These are phyloP conservation scores for Porcisia hertigi DNA, from an alignment of 208 protist genomes.

Conservation along the genomic window DNA sequence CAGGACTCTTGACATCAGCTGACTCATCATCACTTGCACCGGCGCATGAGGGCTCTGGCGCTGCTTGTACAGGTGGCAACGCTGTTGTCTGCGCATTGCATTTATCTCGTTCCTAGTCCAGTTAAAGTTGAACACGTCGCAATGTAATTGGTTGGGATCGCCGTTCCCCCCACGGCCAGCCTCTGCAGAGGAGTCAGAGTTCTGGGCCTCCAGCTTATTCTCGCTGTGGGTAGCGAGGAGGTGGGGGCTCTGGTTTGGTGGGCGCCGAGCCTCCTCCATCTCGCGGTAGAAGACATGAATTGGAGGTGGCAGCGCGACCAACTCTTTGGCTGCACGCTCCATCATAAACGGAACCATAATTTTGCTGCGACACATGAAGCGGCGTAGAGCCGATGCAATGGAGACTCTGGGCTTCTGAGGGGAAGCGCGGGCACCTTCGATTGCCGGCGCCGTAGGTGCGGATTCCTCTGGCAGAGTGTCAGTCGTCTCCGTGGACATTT, in stretches of 20 bases:
- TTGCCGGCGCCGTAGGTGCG: background rate
- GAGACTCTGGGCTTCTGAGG: background rate
- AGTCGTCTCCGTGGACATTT: background rate
- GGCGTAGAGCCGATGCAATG: constrained; percentile 5
- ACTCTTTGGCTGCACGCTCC: constrained; percentile 10
- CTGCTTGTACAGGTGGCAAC: constrained; percentile 13
- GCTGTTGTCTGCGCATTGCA: constrained; percentile 9
- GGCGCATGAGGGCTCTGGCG: constrained; percentile 21
- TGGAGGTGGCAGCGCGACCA: constrained; percentile 17
- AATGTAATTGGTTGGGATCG: background rate
- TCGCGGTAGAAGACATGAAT: constrained; percentile 20
- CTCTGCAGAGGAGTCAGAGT: background rate
- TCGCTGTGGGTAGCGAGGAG: background rate
- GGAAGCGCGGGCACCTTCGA: background rate
- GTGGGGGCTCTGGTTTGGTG: background rate
- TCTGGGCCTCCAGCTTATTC: background rate
- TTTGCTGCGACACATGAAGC: constrained; percentile 17
- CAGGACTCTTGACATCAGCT: constrained; percentile 3
- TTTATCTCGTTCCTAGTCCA: constrained; percentile 4
- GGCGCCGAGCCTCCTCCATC: background rate
- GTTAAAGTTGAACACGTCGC: constrained; percentile 22
- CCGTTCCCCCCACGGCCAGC: background rate
- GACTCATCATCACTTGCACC: constrained; percentile 8
- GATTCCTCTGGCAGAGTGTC: background rate
- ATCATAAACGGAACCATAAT: constrained; percentile 15